These are phyloP conservation scores for Chlamydomonas incerta DNA, from an alignment of 139 green algal species.

Conservation along the genomic window DNA sequence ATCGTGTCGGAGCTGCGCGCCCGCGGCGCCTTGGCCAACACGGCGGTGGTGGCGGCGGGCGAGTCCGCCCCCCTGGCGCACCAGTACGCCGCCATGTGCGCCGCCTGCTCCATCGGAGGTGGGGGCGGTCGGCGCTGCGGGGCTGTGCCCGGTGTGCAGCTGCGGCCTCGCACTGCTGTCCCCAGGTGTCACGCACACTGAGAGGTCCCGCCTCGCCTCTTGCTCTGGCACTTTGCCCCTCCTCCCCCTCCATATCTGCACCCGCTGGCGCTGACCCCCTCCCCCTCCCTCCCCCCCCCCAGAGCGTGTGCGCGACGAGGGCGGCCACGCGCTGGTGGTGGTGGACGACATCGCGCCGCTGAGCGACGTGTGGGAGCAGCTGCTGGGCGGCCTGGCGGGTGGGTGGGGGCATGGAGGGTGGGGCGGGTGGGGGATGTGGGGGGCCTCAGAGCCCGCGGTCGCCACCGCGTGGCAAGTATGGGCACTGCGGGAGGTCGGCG, in stretches of 20 bases:
- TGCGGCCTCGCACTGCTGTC: too few relatives aligned
- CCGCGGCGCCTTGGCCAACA: slow-evolving; percentile 67
- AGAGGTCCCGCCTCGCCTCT: too few relatives aligned
- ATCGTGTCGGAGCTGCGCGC: slow-evolving; percentile 54
- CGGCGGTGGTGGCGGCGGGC: slow-evolving; percentile 72
- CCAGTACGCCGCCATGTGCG: slow-evolving; percentile 78
- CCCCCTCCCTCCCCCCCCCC: slow-evolving; percentile 9
- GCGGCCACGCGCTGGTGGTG: slow-evolving; percentile 84
- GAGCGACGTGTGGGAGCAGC: slow-evolving; percentile 58
- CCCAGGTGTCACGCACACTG: too few relatives aligned
- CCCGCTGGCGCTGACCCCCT: too few relatives aligned
- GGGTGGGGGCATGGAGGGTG: not conserved
- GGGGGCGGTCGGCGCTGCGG: too few relatives aligned
- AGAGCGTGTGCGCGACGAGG: slow-evolving; percentile 79
- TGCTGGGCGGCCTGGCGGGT: slow-evolving; percentile 46
- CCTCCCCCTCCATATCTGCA: too few relatives aligned
- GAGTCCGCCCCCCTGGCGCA: slow-evolving; percentile 65
- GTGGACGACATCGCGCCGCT: slow-evolving; percentile 80
- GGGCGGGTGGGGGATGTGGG: not conserved
- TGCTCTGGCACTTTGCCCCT: too few relatives aligned
- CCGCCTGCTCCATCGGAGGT: slow-evolving; percentile 70
- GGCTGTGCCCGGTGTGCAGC: too few relatives aligned
- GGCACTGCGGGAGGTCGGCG: too few relatives aligned
- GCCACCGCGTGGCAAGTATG: too few relatives aligned
- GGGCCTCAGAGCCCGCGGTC: too few relatives aligned